Base-by-base conservation (phyloP, 2,329 filamentous ascomycete genomes). In the Fusarium pilosicola region DNA sequence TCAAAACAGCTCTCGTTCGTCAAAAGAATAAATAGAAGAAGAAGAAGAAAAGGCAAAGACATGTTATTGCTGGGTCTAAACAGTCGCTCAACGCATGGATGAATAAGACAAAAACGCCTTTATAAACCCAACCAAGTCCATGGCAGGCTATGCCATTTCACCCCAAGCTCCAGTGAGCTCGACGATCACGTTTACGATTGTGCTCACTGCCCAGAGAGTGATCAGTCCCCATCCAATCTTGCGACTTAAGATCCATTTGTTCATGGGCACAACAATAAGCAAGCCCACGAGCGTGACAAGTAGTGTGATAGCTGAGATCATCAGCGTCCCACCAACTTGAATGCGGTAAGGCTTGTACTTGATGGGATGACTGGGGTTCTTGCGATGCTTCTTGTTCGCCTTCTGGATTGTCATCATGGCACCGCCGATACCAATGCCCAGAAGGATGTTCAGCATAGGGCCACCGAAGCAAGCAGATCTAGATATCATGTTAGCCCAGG, bases 391-490 rank as follows among this genome's bases (percentile, higher is more conserved):
- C 71, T 89, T 86, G 75, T 92, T 89, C 24, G 92, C 93, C 38
- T 90, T 88, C 62, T 88, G 88, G 22, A 97, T 87, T 64, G 94
- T 95, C 88, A 98, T 96, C 80, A 95, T 97, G 44, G 94, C 88
- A 22, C 96, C 96, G 32, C 93, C 93, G 8, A 98, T 86, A n/a
- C 96, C 96, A 59, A 99, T 95, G 1, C 96, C 96, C 8, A 99
- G 89, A 0, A 99, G 85, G 71, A 99, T 99, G 78, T 99, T 99
- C 45, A 99, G 89, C 94, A 99, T 96, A 0, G 96, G 96, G 0
- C 96, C 97, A n/a, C 96, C 96, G 80, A 99, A 98, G 80, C 96
- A 99, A 9, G 96, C 96, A 39, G 94, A 95, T 45, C 88, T 90
- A 67, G 32, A 39, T 24, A 20, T 5, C 44, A 30, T 12, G 56